phyloP scores from a whole-genome alignment of 306 rosid genomes.

The Spatholobus suberectus region DNA sequence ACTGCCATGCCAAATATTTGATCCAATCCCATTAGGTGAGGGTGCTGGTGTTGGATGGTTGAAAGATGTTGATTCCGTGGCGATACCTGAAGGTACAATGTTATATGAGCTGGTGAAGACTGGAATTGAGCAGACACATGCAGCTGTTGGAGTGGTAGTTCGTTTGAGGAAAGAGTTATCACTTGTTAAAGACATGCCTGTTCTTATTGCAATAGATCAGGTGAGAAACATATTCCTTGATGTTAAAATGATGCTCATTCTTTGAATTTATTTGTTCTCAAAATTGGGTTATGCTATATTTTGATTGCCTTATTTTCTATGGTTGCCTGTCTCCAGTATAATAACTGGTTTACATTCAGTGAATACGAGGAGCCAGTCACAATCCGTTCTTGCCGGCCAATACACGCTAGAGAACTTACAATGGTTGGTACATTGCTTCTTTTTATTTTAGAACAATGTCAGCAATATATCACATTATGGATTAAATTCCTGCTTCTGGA shows the following conservation, averaged over 20 bases:
- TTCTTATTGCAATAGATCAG: conserved; percentile 95
- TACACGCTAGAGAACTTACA: conserved; percentile 89
- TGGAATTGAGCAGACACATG: conserved; percentile 91
- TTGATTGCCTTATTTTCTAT: conserved; percentile 32
- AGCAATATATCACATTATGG: not conserved
- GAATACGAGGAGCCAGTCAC: conserved; percentile 86
- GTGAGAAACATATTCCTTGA: conserved; percentile 57
- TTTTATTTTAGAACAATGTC: conserved; percentile 18
- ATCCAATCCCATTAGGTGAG: conserved; percentile 88
- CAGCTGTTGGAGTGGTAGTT: conserved; percentile 92
- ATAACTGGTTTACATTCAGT: conserved; percentile 97
- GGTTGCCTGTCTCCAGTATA: conserved; percentile 68
- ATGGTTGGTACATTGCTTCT: conserved; percentile 61
- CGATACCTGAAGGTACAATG: conserved; percentile 79
- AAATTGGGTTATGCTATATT: conserved; percentile 27
- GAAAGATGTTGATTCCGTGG: conserved; percentile 86
- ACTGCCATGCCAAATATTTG: conserved; percentile 71
- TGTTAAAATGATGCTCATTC: conserved; percentile 16
- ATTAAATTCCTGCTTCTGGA: conserved; percentile 11
- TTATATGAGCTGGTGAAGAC: conserved; percentile 79
- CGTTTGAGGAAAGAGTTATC: conserved; percentile 93
- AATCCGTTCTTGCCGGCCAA: conserved; percentile 78
- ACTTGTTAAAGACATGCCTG: conserved; percentile 88
- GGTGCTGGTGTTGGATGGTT: conserved; percentile 96
- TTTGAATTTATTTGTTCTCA: conserved; percentile 4